Base-by-base conservation (phyloP, 768 basidiomycete species). In the Tylopilus sp. region DNA sequence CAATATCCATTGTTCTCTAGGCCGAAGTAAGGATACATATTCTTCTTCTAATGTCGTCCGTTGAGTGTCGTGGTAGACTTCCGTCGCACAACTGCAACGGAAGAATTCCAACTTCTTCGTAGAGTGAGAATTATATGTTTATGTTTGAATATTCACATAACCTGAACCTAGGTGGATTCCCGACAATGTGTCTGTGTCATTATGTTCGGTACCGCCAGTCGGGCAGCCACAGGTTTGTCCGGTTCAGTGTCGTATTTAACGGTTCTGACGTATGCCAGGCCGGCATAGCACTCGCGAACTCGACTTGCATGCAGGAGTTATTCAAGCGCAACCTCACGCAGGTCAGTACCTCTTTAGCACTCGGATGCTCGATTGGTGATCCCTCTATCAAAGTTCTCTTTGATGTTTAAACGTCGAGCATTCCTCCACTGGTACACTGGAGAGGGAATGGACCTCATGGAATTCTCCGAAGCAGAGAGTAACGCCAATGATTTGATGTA, bases 351-450 rank as follows among this genome's bases (percentile, higher is more conserved):
- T 40, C 44, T 11, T 38, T 6, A 17, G 22, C 6, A 13, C 34
- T 37, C 7, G n/a, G n/a, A 29, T 19, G n/a, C n/a, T 36, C 6
- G 1, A 14, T 45, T 17, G 56, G 41, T 61, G 11, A 59, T 25
- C 34, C 52, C 6, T 33, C 19, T 13, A 42, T 41, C 10, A 25
- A 36, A 92, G 87, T 94, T 92, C 70, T 56, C 80, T 0, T 71
- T 77, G 6, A 93, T 95, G 89, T 94, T 81, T 72, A 89, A 87
- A 66, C 81, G 92, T 28, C 77, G 78, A 41, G 93, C 93, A 6
- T 96, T 90, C 78, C 70, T 95, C 52, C 91, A 94, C 67, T 93
- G 91, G 89, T 94, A 92, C 67, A 88, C 84, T 10, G 87, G 83
- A 13, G 92, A 95, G 68, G 92, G 92, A 38, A 94, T 95, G 93